Evolutionary conservation across 1,139 yeast genomes (phyloP), one percentile per base, ranked within the genome.

Genomic region (Taphrina betulina): DNA sequence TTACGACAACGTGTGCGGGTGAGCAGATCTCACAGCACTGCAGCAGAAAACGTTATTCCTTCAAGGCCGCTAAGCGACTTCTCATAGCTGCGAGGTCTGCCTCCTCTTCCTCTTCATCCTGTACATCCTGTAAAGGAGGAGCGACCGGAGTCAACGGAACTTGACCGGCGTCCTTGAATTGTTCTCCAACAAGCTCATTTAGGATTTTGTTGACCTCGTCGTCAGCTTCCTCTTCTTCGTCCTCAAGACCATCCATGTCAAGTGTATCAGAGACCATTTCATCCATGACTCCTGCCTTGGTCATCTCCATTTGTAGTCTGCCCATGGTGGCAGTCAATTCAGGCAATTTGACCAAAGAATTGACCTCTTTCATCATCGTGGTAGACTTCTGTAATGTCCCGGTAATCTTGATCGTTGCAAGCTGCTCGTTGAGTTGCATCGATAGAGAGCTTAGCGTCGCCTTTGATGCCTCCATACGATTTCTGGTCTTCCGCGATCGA

Each of bases 201-300:
- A 84, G 71, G 44, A 84, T 78, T 61, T 75, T 73, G 57, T 80
- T 78, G 16, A 82, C 78, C 66, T 87, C 94, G 37, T 81, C 87
- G 62, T 83, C 88, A 1, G 84, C 83, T 23, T 79, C 82, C 60
- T 81, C 84, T 51, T 83, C 83, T 60, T 80, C 77, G 58, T 83
- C 87, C 40, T 76, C 84, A 56, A 82, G 88, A 53, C 77, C 80
- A 38, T 83, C 75, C 56, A 78, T 72, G 61, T 90, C 97, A 58
- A 92, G 75, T 65, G 88, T 82, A 67, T 94, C 98, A 58, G 86
- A 89, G 69, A 90, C 82, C 97, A 94, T 92, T 67, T 94, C 98
- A 64, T 86, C 89, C 60, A 94, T 89, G 50, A 94, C 79, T 0
- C 98, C 98, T 2, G 95, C 72, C 64, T 69, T 58, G 20, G 86